These are phyloP conservation scores for Penicillium frequentans DNA, from an alignment of 2,329 filamentous ascomycete species.

Conservation along the genomic window DNA sequence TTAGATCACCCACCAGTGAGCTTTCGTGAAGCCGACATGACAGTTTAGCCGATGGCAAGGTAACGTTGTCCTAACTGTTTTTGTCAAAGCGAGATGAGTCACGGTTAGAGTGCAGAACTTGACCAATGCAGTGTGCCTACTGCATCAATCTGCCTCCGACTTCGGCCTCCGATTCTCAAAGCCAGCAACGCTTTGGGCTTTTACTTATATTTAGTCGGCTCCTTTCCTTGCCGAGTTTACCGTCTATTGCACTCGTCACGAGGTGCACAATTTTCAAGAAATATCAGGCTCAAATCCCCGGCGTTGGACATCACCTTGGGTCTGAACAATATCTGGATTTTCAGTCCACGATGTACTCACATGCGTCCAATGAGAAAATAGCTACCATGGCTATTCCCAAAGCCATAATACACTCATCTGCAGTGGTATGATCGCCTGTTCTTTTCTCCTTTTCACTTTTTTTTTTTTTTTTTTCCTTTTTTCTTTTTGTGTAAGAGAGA, in stretches of 20 bases:
- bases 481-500: too few relatives aligned
- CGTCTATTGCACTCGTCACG: not conserved
- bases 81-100: not conserved
- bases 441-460: too few relatives aligned
- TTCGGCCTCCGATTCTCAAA: not conserved
- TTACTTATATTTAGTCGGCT: not conserved
- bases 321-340: not conserved
- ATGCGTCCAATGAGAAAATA: not conserved
- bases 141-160: not conserved
- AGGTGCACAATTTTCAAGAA: not conserved
- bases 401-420: not conserved
- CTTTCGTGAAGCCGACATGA: not conserved
- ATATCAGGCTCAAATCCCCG: not conserved
- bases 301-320: not conserved
- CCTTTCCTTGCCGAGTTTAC: not conserved
- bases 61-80: not conserved
- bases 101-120: not conserved
- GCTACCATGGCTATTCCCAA: not conserved
- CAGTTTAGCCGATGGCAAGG: not conserved
- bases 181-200: not conserved
- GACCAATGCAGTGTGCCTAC: not conserved
- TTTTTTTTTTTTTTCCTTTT: too few relatives aligned
- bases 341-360: not conserved
- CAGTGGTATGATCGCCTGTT: not conserved
- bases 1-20: not conserved